phyloP scores from a whole-genome alignment of 495 filamentous ascomycete genomes.

The Aspergillus biplanus region DNA sequence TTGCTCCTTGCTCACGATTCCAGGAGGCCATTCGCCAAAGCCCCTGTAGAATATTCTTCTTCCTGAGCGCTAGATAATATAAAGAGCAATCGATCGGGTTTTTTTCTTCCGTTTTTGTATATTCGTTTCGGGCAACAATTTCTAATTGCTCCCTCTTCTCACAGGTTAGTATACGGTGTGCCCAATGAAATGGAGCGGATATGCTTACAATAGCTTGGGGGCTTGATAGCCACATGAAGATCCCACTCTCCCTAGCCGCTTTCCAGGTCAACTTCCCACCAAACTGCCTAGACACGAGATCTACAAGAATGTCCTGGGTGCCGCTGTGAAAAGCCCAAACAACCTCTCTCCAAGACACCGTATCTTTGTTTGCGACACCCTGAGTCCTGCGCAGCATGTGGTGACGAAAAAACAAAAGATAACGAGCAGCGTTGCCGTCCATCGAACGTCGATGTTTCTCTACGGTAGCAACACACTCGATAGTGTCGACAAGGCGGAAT shows the following conservation, averaged over 20 bases:
- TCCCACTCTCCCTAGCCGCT: constrained; percentile 80
- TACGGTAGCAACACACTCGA: constrained; percentile 85
- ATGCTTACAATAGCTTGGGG: constrained; percentile 70
- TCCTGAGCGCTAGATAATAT: constrained; percentile 87
- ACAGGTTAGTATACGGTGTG: constrained; percentile 27
- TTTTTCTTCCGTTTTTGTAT: constrained; percentile 82
- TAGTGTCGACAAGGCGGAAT: constrained; percentile 82
- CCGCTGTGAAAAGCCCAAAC: constrained; percentile 91
- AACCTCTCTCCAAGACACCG: constrained; percentile 90
- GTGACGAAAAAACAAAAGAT: constrained; percentile 87
- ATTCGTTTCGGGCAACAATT: constrained; percentile 86
- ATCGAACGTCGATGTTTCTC: constrained; percentile 89
- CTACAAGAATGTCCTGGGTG: constrained; percentile 90
- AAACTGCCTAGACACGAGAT: constrained; percentile 82
- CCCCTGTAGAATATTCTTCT: constrained; percentile 89
- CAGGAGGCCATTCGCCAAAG: constrained; percentile 95
- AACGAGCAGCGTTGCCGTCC: constrained; percentile 90
- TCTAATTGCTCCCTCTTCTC: constrained; percentile 79
- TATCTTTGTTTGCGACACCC: constrained; percentile 60
- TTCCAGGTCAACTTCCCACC: constrained; percentile 80
- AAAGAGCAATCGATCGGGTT: constrained; percentile 94
- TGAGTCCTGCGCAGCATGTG: constrained; percentile 72
- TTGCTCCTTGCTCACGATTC: constrained; percentile 83
- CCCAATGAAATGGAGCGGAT: neutral
- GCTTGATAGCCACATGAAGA: constrained; percentile 95